Evolutionary conservation across 441 rosid genomes (phyloP).

Genomic region (Hypseocharis bilobata): DNA sequence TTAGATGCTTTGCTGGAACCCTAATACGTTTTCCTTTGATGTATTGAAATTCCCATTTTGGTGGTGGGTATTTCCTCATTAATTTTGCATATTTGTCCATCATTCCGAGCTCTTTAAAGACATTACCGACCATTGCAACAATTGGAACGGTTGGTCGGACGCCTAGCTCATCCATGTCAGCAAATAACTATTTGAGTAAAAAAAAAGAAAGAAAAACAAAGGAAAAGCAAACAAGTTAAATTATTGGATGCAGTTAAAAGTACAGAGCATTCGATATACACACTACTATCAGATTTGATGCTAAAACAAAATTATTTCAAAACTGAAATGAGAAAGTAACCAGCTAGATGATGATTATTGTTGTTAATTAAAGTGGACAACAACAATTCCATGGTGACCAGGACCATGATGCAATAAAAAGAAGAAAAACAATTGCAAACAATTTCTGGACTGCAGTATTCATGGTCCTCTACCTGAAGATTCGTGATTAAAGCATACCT

Average conservation of each 20-base stretch:
- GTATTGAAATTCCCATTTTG: constrained; percentile 67
- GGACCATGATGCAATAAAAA: not conserved
- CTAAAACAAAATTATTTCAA: constrained; percentile 8
- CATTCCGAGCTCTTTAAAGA: constrained; percentile 59
- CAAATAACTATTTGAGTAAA: constrained; percentile 52
- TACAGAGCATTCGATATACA: not conserved
- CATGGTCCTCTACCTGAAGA: no score
- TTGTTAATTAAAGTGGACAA: not conserved
- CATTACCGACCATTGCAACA: constrained; percentile 64
- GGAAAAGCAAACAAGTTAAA: constrained; percentile 7
- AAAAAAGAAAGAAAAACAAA: no score
- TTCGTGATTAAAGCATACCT: no score
- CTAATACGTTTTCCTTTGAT: constrained; percentile 77
- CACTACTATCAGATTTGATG: constrained; percentile 6
- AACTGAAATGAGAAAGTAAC: not conserved
- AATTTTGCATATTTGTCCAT: constrained; percentile 61
- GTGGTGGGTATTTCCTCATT: constrained; percentile 66
- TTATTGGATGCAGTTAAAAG: not conserved
- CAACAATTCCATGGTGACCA: not conserved
- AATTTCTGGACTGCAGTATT: no score
- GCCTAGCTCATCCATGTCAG: constrained; percentile 96
- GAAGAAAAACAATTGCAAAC: not conserved
- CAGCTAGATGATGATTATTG: not conserved
- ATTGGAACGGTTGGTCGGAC: constrained; percentile 52
- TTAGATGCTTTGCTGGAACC: constrained; percentile 41